Evolutionary conservation across 2,329 filamentous ascomycete species (phyloP).

Genomic region (Amauroascus niger): DNA sequence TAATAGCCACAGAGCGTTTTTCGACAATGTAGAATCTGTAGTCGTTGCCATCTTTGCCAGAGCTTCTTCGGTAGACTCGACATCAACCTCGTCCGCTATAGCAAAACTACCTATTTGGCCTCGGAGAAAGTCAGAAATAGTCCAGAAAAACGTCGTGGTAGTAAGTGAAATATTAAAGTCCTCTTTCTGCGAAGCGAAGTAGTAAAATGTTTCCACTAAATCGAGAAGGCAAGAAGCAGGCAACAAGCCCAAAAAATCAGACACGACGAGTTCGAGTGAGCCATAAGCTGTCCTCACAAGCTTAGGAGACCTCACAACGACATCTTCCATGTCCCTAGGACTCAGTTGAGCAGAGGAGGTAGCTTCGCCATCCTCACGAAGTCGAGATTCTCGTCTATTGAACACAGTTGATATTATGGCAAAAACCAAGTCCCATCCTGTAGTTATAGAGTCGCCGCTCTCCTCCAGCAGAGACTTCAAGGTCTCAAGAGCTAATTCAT

Average conservation of each 20-base stretch:
- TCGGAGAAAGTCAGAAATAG: constrained; percentile 76
- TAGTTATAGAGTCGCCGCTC: constrained; percentile 71
- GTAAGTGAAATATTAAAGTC: constrained; percentile 94
- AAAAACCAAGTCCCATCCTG: constrained; percentile 79
- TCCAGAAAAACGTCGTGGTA: constrained; percentile 92
- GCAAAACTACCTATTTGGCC: constrained; percentile 38
- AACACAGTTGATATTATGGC: constrained; percentile 79
- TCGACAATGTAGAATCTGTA: constrained; percentile 50
- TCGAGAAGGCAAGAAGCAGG: constrained; percentile 62
- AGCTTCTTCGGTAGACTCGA: constrained; percentile 47
- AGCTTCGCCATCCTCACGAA: constrained; percentile 27
- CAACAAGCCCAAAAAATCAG: constrained; percentile 73
- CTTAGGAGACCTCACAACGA: constrained; percentile 48
- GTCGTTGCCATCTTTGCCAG: constrained; percentile 51
- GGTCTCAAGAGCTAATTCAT: constrained; percentile 68
- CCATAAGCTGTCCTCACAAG: constrained; percentile 80
- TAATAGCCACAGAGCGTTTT: constrained; percentile 28
- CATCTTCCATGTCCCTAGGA: constrained; percentile 16
- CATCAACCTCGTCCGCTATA: constrained; percentile 31
- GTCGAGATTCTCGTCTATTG: constrained; percentile 35
- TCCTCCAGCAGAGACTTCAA: constrained; percentile 76
- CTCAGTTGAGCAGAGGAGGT: constrained; percentile 7
- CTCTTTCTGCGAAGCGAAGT: constrained; percentile 79
- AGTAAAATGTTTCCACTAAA: constrained; percentile 77
- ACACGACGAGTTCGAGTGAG: constrained; percentile 84